Evolutionary conservation across 2,329 filamentous ascomycete species (phyloP), one percentile per base, ranked within the genome.

Genomic region (Chaetomium olivaceum): DNA sequence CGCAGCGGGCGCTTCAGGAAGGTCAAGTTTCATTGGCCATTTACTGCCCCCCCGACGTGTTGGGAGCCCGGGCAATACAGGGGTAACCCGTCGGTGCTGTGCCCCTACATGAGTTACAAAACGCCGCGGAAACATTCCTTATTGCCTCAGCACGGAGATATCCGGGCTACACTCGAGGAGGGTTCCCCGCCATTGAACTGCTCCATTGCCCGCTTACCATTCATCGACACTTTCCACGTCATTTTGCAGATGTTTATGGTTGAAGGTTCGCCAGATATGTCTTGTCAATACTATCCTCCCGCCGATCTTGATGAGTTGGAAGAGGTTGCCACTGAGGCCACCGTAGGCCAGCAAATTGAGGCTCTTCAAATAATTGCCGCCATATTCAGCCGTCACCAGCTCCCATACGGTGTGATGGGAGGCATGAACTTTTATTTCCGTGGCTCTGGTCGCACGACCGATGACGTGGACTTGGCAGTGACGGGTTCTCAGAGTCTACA

Each of bases 381-480:
- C 51, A 48, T 62, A 16, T 62, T 62, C 59, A 43, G 48, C 59
- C 14, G 2, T 3, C 31, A 54, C 25, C 12, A 56, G 9, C 23
- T 62, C 33, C 59, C 59, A 6, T 62, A 62, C 36, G 59, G 51
- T 4, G 6, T 62, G 19, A 56, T 62, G 59, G 59, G 59, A 7
- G 52, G 60, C 19, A 48, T 56, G 36, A 62, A 56, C 59, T 61
- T 61, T 29, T 61, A 54, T 23, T n/a, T 61, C 14, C 59, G 59
- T 14, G 59, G 59, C 21, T 54, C 59, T 11, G 50, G 31, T 8
- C 59, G 59, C 5, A 61, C 50, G 5, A 61, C 59, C 4, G 33
- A 61, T 23, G 59, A 54, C n/a, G 50, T 51, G 8, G 59, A 61
- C 9, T 27, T 54, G 48, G 59, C 59, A 6, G 59, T 61, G n/a